Base-by-base conservation (phyloP, 2,329 filamentous ascomycete genomes). In the Peltaster fructicola region DNA sequence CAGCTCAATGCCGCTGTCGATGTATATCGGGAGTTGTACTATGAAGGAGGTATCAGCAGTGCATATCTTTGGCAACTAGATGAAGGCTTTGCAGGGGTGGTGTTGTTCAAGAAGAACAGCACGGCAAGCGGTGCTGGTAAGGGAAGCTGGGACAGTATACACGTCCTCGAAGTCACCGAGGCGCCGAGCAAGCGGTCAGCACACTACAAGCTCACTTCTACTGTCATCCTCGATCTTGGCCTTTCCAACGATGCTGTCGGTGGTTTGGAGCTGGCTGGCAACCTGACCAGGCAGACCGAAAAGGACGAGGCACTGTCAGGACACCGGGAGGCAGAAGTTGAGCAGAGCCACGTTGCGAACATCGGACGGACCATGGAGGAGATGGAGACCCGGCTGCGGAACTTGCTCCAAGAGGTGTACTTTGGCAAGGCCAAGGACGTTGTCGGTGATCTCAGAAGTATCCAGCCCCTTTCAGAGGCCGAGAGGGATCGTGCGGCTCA, bases 371-470 rank as follows among this genome's bases (percentile, higher is more conserved):
- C 98, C 47, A 84, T 98, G 25, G 88, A 98, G 62, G 88, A 98
- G 53, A 95, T 98, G 88, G 88, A 98, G 59, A 70, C 93, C 50
- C 92, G 93, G 65, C 95, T 98, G 88, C 71, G 88, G 37, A 98
- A 98, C 54, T 54, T 95, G 53, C 60, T 98, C 50, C 85, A 98
- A 62, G 88, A 98, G 56, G 88, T 98, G 24, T 98, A 98, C 59
- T 98, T 98, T 56, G 88, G 88, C 48, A 98, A 98, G 63, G 85
- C 88, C 27, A 93, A 91, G 66, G 88, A 98, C 54, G 82, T 98
- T 3, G 85, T 98, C 3, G 88, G 85, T 27, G 85, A 98, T 51
- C 56, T 98, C 53, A 68, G 88, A 50, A 95, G 84, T 64, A 66
- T 91, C 36, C 71, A 72, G 25, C 73, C 76, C 34, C 56, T 95